Evolutionary conservation across 2,329 filamentous ascomycete genomes (phyloP).

Genomic region (Acrocalymma vagum): DNA sequence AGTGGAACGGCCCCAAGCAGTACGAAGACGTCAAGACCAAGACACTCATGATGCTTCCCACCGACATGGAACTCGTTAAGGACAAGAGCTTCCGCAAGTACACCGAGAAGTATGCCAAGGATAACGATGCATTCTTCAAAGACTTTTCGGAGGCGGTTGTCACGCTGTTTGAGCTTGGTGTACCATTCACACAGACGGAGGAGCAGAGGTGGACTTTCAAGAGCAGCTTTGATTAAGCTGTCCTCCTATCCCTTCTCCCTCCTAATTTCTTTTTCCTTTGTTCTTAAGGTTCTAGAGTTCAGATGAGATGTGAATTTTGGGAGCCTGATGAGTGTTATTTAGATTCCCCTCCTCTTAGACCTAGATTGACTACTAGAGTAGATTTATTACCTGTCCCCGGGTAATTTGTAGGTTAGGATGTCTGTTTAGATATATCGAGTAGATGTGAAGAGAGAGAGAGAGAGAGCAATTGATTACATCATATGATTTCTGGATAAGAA

Average conservation of each 20-base stretch:
- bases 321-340: too few relatives aligned
- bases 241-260: too few relatives aligned
- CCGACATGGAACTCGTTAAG: conserved; percentile 85
- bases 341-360: too few relatives aligned
- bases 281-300: too few relatives aligned
- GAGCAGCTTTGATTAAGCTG: conserved; percentile 53
- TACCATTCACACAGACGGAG: conserved; percentile 74
- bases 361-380: too few relatives aligned
- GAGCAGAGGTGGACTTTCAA: conserved; percentile 56
- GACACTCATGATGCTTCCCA: conserved; percentile 95
- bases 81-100: conserved; percentile 85
- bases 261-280: too few relatives aligned
- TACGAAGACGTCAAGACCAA: conserved; percentile 89
- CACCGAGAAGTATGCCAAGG: conserved; percentile 89
- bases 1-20: conserved; percentile 93
- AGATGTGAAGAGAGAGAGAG: too few relatives aligned
- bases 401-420: too few relatives aligned
- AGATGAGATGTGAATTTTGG: conserved; percentile 16
- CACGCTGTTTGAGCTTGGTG: conserved; percentile 92
- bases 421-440: too few relatives aligned
- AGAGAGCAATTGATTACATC: too few relatives aligned
- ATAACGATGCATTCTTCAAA: conserved; percentile 90
- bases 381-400: too few relatives aligned
- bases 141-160: conserved; percentile 83
- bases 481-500: too few relatives aligned